phyloP scores from a whole-genome alignment of 306 rosid species.

The Gleditsia sinensis region DNA sequence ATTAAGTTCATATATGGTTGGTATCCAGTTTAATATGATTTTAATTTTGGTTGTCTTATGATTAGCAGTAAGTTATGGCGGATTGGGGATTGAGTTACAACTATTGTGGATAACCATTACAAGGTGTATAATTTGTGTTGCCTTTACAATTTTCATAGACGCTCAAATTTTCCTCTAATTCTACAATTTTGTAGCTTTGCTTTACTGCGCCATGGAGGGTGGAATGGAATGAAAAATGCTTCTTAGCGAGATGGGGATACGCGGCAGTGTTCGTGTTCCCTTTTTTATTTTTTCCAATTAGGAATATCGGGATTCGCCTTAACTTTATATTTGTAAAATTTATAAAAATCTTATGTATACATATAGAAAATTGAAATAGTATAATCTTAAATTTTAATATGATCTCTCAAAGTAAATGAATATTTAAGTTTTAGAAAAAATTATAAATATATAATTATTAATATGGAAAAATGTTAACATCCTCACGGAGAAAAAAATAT shows the following conservation, averaged over 20 bases:
- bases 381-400: no score
- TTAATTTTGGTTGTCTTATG: slow-evolving; percentile 23
- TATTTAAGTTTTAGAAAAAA: no score
- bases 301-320: no score
- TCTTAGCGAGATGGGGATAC: neutral
- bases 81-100: slow-evolving; percentile 15
- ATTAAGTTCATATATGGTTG: slow-evolving; percentile 46
- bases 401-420: no score
- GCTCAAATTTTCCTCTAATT: neutral
- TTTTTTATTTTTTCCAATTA: no score
- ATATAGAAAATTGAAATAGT: no score
- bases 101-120: neutral
- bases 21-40: slow-evolving; percentile 22
- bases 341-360: no score
- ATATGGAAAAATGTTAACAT: no score
- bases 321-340: no score
- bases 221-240: neutral
- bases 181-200: neutral
- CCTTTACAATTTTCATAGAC: neutral
- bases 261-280: no score
- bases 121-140: neutral
- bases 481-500: no score
- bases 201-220: neutral
- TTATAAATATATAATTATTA: no score
- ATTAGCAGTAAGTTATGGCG: neutral